phyloP scores from a whole-genome alignment of 345 rosid species.

The Cardamine occulta region DNA sequence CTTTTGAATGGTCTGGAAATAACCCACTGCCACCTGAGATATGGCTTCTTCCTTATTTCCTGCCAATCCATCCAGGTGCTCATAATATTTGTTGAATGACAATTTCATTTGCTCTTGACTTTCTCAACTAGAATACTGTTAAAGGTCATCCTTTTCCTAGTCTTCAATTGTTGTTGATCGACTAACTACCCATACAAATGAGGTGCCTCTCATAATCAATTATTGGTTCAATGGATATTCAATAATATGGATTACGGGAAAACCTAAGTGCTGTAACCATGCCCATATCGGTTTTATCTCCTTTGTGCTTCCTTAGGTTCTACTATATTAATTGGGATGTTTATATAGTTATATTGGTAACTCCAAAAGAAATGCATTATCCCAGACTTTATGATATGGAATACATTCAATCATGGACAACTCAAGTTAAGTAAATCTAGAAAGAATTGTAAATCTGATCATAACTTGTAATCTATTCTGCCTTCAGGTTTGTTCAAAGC shows the following conservation, averaged over 20 bases:
- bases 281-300: slow-evolving; percentile 2
- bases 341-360: not conserved
- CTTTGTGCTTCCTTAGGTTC: slow-evolving; percentile 12
- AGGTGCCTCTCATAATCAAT: not conserved
- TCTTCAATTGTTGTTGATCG: not conserved
- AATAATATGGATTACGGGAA: not conserved
- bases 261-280: slow-evolving; percentile 1
- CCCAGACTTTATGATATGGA: slow-evolving; percentile 8
- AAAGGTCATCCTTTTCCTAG: slow-evolving; percentile 1
- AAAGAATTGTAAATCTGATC: slow-evolving; percentile 16
- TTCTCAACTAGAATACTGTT: not conserved
- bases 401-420: slow-evolving; percentile 10
- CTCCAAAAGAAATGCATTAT: slow-evolving; percentile 11
- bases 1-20: slow-evolving; percentile 95
- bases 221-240: slow-evolving; percentile 7
- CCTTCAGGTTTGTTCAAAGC: slow-evolving; percentile 15
- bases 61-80: slow-evolving; percentile 92
- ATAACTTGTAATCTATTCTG: slow-evolving; percentile 15
- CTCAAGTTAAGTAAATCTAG: not conserved
- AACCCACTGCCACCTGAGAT: slow-evolving; percentile 98
- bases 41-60: slow-evolving; percentile 91
- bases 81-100: slow-evolving; percentile 16
- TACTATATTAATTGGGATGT: not conserved
- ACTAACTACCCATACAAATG: not conserved
- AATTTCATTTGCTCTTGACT: slow-evolving; percentile 13